A percentile compares a stretch with the other conserved stretches of the same genome.
These are phyloP conservation scores for Chytridium lagenaria DNA, from an alignment of 371 early-diverging fungal genomes.

Conservation along the genomic window DNA sequence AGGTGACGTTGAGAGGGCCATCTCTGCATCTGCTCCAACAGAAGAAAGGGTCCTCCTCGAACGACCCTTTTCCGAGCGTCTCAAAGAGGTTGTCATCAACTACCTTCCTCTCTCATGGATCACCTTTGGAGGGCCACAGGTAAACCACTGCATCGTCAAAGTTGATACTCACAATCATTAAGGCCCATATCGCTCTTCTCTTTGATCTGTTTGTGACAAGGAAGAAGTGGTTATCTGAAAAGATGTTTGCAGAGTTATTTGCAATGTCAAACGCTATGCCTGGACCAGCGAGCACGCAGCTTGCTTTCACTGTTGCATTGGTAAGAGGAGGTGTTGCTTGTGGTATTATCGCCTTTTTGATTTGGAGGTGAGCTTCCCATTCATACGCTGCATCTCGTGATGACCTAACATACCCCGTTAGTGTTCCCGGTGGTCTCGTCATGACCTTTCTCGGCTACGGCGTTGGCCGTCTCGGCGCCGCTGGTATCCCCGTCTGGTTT, in stretches of 20 bases:
- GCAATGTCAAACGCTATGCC: slow-evolving; percentile 66
- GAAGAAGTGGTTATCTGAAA: slow-evolving; percentile 54
- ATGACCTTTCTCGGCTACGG: slow-evolving; percentile 57
- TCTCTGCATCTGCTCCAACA: not conserved
- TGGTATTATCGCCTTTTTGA: slow-evolving; percentile 56
- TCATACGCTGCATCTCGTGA: not conserved
- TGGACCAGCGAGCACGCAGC: slow-evolving; percentile 65
- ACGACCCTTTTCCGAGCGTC: slow-evolving; percentile 13
- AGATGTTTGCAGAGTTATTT: slow-evolving; percentile 63
- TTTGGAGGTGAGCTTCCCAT: slow-evolving; percentile 53
- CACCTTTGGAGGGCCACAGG: slow-evolving; percentile 66
- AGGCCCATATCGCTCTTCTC: slow-evolving; percentile 65
- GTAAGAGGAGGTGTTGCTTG: slow-evolving; percentile 57
- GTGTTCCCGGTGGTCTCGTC: slow-evolving; percentile 59
- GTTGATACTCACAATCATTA: not conserved
- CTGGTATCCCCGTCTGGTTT: slow-evolving; percentile 54
- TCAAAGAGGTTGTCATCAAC: slow-evolving; percentile 40
- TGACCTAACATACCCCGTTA: slow-evolving; percentile 23
- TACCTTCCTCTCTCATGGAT: slow-evolving; percentile 55
- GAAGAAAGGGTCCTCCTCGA: too few species aligned
- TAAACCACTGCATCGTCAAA: not conserved
- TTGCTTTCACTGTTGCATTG: slow-evolving; percentile 60
- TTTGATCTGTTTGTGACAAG: slow-evolving; percentile 58
- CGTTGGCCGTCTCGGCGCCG: slow-evolving; percentile 45
- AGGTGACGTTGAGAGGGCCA: not conserved